Conservation (phyloP, 1,284 basidiomycete genomes). For the Afroboletus lepidellus region DNA sequence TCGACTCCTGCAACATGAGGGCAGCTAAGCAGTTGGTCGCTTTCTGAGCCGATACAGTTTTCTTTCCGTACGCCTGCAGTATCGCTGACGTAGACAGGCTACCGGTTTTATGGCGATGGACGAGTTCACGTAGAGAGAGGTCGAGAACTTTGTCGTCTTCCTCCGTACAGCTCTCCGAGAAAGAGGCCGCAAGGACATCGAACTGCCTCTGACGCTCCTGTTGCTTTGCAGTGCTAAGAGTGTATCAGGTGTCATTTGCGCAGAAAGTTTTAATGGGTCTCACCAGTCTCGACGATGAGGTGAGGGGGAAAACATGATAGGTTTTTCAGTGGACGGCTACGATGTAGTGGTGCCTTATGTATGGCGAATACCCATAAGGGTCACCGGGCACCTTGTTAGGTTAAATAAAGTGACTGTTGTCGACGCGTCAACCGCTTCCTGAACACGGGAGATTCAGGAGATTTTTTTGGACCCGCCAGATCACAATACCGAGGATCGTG, state of each 20-base stretch:
- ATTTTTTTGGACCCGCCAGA: neutral
- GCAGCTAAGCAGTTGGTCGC: constrained; percentile 34
- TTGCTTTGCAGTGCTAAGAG: constrained; percentile 24
- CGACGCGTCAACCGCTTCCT: neutral
- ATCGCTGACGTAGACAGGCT: constrained; percentile 24
- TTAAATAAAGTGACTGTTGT: neutral
- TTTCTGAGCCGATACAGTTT: constrained; percentile 32
- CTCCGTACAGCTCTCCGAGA: constrained; percentile 25
- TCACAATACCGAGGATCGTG: constrained; percentile 5
- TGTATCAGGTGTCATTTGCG: neutral
- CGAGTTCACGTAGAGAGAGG: constrained; percentile 28
- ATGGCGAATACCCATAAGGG: neutral
- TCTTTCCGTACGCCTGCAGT: constrained; percentile 33
- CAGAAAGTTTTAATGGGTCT: constrained; percentile 7
- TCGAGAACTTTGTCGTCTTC: constrained; percentile 29
- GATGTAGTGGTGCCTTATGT: constrained; percentile 7
- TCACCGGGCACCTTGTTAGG: neutral
- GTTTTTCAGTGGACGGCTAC: neutral
- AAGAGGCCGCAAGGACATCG: constrained; percentile 24
- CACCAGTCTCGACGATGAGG: constrained; percentile 32
- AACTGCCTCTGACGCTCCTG: constrained; percentile 23
- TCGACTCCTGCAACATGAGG: constrained; percentile 14
- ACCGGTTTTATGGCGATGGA: constrained; percentile 20
- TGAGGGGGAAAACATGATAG: constrained; percentile 26
- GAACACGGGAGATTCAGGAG: neutral